Percentiles rank a stretch among this genome's conserved stretches.
phyloP scores from a whole-genome alignment of 2,329 filamentous ascomycete species.

The Xylaria sp. region DNA sequence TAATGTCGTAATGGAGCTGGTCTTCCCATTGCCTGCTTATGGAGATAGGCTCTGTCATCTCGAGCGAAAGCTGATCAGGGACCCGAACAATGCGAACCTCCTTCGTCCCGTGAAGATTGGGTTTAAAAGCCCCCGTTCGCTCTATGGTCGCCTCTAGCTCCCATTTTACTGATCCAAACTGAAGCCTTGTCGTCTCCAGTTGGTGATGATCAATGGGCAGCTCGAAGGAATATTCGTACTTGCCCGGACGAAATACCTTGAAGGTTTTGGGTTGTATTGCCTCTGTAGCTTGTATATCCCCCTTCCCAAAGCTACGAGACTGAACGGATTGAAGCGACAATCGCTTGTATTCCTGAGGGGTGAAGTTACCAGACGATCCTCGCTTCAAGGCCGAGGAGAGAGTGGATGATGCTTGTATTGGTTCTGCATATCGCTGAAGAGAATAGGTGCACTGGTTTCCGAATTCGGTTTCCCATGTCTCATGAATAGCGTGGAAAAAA shows the following conservation, averaged over 20 bases:
- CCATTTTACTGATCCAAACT: conserved; percentile 87
- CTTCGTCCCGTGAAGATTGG: conserved; percentile 83
- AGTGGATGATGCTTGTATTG: conserved; percentile 47
- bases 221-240: conserved; percentile 79
- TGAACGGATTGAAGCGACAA: conserved; percentile 84
- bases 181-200: conserved; percentile 87
- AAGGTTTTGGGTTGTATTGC: conserved; percentile 74
- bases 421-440: conserved; percentile 54
- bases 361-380: conserved; percentile 48
- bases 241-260: conserved; percentile 82
- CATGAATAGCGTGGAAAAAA: conserved; percentile 85
- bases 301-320: conserved; percentile 85
- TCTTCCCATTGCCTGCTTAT: conserved; percentile 96
- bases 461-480: conserved; percentile 68
- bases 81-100: conserved; percentile 87
- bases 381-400: conserved; percentile 49
- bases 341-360: conserved; percentile 67
- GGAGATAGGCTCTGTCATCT: conserved; percentile 92
- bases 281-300: conserved; percentile 74
- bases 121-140: conserved; percentile 87
- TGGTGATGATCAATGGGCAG: conserved; percentile 88
- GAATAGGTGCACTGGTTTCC: conserved; percentile 71
- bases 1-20: conserved; percentile 93
- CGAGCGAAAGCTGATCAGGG: conserved; percentile 86
- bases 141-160: conserved; percentile 87